phyloP scores from a whole-genome alignment of 805 yeast species.

The Cyberlindnera nakhonratchasimensis region DNA sequence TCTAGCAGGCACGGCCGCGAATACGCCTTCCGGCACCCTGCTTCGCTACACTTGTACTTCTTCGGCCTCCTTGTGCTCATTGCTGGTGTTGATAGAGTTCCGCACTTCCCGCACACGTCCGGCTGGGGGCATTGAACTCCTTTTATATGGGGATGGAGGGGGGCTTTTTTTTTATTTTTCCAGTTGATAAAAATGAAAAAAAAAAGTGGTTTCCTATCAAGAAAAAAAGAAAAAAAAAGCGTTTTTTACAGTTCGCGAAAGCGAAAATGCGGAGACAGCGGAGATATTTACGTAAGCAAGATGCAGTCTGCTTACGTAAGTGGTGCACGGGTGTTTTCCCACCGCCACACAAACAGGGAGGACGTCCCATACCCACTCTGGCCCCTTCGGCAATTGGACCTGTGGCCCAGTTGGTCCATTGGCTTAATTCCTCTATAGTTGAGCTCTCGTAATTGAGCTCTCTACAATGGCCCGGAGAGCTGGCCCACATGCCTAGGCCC shows the following conservation, averaged over 20 bases:
- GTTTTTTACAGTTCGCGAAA: background rate
- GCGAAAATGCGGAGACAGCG: background rate
- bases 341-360: too few species aligned
- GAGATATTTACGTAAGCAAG: background rate
- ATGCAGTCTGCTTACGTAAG: background rate
- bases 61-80: constrained; percentile 31
- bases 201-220: constrained; percentile 4
- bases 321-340: background rate
- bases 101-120: too few species aligned
- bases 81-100: too few species aligned
- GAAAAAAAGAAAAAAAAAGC: background rate
- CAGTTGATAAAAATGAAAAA: background rate
- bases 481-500: too few species aligned
- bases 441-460: too few species aligned
- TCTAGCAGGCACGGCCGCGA: constrained; percentile 53
- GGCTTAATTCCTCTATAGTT: too few species aligned
- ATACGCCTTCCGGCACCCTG: constrained; percentile 51
- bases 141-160: background rate
- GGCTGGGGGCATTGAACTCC: too few species aligned
- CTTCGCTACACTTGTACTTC: constrained; percentile 41
- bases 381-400: too few species aligned
- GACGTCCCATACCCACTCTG: too few species aligned
- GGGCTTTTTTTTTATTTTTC: background rate
- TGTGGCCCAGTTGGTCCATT: too few species aligned
- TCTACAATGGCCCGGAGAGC: too few species aligned